Evolutionary conservation across 495 filamentous ascomycete species (phyloP).

Genomic region (Xylaria longipes): DNA sequence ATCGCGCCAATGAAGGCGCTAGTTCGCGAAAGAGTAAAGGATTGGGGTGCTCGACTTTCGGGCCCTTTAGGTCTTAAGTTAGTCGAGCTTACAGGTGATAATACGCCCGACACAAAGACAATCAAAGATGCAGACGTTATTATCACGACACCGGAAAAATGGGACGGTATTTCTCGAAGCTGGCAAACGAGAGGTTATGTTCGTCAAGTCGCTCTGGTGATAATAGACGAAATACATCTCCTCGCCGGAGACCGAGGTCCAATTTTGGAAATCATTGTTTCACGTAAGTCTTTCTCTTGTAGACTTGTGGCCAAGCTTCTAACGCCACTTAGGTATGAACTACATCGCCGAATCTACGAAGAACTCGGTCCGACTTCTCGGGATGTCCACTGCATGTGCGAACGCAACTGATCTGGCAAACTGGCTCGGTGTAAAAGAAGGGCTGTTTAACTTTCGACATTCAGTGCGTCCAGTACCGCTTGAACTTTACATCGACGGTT

Average conservation of each 20-base stretch:
- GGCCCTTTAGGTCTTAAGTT: slow-evolving; percentile 84
- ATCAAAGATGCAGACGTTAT: slow-evolving; percentile 97
- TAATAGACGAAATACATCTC: slow-evolving; percentile 98
- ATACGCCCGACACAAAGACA: slow-evolving; percentile 93
- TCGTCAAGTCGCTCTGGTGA: slow-evolving; percentile 91
- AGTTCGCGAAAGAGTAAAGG: slow-evolving; percentile 93
- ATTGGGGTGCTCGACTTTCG: slow-evolving; percentile 89
- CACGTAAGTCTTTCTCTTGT: slow-evolving; percentile 53
- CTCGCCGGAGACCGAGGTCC: slow-evolving; percentile 94
- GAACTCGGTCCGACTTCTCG: slow-evolving; percentile 84
- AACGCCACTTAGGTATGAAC: slow-evolving; percentile 68
- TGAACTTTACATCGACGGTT: slow-evolving; percentile 96
- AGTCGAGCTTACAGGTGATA: slow-evolving; percentile 97
- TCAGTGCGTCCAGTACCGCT: slow-evolving; percentile 96
- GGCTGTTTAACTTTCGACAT: slow-evolving; percentile 96
- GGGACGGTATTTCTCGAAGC: slow-evolving; percentile 98
- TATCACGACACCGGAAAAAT: slow-evolving; percentile 98
- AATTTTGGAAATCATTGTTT: slow-evolving; percentile 98
- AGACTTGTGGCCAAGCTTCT: neutral
- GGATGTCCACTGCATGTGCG: slow-evolving; percentile 98
- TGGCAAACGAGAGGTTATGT: slow-evolving; percentile 98
- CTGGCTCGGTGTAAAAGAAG: slow-evolving; percentile 97
- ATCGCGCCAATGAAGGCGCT: slow-evolving; percentile 99
- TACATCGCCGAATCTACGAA: slow-evolving; percentile 96
- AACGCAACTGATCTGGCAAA: slow-evolving; percentile 94